Conservation (phyloP, 805 yeast genomes). For the Starmerella sp. region DNA sequence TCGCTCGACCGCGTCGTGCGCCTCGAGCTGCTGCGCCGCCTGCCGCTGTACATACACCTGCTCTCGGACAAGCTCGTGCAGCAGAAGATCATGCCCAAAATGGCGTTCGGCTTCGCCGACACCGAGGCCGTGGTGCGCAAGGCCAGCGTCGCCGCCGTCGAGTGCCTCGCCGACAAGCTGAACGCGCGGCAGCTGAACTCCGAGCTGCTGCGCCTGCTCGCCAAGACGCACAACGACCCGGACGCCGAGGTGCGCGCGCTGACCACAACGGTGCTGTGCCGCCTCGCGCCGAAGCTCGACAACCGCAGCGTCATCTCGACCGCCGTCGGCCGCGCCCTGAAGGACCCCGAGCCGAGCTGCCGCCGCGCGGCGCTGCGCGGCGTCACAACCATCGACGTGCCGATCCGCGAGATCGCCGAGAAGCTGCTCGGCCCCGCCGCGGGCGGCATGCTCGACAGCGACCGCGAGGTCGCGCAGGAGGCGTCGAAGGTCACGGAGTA, state of each 20-base stretch:
- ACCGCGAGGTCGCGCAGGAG: slow-evolving; percentile 54
- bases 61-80: slow-evolving; percentile 46
- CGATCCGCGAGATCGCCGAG: slow-evolving; percentile 65
- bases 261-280: slow-evolving; percentile 58
- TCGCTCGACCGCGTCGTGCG: slow-evolving; percentile 69
- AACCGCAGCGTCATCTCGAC: slow-evolving; percentile 67
- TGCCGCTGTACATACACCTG: slow-evolving; percentile 43
- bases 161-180: slow-evolving; percentile 48
- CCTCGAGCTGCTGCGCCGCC: slow-evolving; percentile 51
- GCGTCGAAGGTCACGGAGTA: slow-evolving; percentile 58
- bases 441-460: slow-evolving; percentile 67
- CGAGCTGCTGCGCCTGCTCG: slow-evolving; percentile 67
- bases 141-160: slow-evolving; percentile 60
- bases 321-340: slow-evolving; percentile 72
- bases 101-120: slow-evolving; percentile 77
- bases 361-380: slow-evolving; percentile 69
- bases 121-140: slow-evolving; percentile 71
- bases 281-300: slow-evolving; percentile 51
- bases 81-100: slow-evolving; percentile 52
- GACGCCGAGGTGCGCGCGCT: slow-evolving; percentile 67
- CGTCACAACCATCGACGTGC: slow-evolving; percentile 54
- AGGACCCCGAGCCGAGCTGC: slow-evolving; percentile 67
- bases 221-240: slow-evolving; percentile 69
- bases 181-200: slow-evolving; percentile 75
- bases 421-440: slow-evolving; percentile 77